Conservation (phyloP, 345 rosid genomes). For the Eutrema yunnanense region DNA sequence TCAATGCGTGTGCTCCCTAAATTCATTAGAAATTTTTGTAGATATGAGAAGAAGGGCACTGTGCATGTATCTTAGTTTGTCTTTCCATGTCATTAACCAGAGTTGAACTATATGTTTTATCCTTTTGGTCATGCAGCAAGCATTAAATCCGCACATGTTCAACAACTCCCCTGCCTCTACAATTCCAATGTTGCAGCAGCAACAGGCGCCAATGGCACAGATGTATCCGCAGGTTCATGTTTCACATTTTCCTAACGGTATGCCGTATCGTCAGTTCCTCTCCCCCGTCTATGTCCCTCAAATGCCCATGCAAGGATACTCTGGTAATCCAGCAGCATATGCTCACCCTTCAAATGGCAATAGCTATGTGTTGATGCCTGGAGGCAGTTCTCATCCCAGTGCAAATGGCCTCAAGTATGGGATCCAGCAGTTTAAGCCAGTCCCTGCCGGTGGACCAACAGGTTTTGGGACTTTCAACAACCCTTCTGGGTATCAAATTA, state of each 20-base stretch:
- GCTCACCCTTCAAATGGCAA: slow-evolving; percentile 86
- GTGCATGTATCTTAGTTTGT: background rate
- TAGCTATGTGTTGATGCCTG: slow-evolving; percentile 83
- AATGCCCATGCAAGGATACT: slow-evolving; percentile 87
- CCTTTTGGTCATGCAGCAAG: slow-evolving; percentile 30
- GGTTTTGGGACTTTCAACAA: slow-evolving; percentile 16
- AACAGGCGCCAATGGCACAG: slow-evolving; percentile 53
- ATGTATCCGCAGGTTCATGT: slow-evolving; percentile 91
- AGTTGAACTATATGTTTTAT: background rate
- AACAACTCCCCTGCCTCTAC: slow-evolving; percentile 54
- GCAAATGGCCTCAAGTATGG: slow-evolving; percentile 82
- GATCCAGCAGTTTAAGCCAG: slow-evolving; percentile 76
- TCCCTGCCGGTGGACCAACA: slow-evolving; percentile 51
- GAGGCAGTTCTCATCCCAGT: slow-evolving; percentile 65
- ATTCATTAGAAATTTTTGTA: background rate
- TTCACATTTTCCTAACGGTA: slow-evolving; percentile 65
- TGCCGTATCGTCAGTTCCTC: slow-evolving; percentile 83
- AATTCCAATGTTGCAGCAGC: slow-evolving; percentile 70
- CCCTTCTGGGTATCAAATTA: slow-evolving; percentile 52
- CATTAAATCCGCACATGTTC: slow-evolving; percentile 35
- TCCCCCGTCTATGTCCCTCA: slow-evolving; percentile 84
- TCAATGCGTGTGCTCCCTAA: background rate
- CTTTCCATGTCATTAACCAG: background rate
- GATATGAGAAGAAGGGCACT: background rate
- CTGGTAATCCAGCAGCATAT: slow-evolving; percentile 61